These are phyloP conservation scores for Gaeumannomyces sp. DNA, from an alignment of 2,329 filamentous ascomycete species.

Conservation along the genomic window DNA sequence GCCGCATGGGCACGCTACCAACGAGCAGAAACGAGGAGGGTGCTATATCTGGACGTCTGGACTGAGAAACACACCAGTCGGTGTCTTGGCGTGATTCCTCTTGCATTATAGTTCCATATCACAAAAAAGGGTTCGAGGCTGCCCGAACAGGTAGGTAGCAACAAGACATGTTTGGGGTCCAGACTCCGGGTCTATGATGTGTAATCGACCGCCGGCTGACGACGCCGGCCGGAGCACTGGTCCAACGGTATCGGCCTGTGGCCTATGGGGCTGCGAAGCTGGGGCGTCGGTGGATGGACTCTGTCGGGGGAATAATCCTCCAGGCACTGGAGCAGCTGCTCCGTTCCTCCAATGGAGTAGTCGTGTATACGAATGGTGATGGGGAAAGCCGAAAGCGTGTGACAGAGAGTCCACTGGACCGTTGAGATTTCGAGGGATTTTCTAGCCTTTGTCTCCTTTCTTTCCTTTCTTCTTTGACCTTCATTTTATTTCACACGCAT, in stretches of 20 bases:
- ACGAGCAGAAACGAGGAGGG: background rate
- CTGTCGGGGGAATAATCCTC: background rate
- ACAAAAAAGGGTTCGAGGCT: background rate
- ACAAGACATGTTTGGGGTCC: background rate
- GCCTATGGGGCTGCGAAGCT: background rate
- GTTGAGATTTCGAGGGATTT: background rate
- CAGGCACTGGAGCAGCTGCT: background rate
- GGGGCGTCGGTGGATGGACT: background rate
- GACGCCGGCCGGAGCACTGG: background rate
- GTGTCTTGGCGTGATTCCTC: background rate
- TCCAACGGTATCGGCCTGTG: background rate
- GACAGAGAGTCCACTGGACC: background rate
- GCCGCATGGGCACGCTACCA: background rate
- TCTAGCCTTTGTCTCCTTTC: no score
- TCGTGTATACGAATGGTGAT: background rate
- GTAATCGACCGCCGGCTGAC: background rate
- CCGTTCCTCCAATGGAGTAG: background rate
- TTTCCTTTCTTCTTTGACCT: background rate
- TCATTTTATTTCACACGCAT: background rate
- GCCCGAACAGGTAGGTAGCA: background rate
- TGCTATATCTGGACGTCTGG: background rate
- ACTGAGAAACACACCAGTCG: background rate
- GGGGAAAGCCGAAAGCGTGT: background rate
- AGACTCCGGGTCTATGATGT: background rate
- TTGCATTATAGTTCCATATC: background rate